A percentile compares a stretch with the other conserved stretches of the same genome.
Conservation (phyloP, 495 filamentous ascomycete genomes). For the Apodospora peruviana region DNA sequence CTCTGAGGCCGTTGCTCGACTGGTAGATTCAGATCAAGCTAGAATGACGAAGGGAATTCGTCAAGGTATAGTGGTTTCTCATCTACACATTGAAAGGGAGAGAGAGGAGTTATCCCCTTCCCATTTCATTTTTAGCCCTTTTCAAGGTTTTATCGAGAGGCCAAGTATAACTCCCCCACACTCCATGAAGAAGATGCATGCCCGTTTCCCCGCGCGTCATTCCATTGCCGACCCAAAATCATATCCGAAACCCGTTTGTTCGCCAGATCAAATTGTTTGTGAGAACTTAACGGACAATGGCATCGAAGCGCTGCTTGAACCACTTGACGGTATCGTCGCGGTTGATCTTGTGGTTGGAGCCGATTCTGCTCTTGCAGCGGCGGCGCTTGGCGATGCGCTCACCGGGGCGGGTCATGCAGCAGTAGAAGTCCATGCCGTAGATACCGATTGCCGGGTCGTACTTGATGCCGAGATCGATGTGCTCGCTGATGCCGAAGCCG, state of each 20-base stretch:
- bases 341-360: constrained; percentile 86
- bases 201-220: constrained; percentile 2
- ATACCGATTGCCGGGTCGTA: constrained; percentile 99
- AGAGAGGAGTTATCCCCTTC: constrained; percentile 8
- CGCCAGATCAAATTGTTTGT: not conserved
- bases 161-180: constrained; percentile 17
- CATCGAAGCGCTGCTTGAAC: constrained; percentile 99
- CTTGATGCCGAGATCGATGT: constrained; percentile 99
- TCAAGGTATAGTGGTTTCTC: constrained; percentile 15
- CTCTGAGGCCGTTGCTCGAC: constrained; percentile 57
- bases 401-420: constrained; percentile 98
- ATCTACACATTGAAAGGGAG: constrained; percentile 16
- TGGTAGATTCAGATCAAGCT: constrained; percentile 40
- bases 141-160: too few relatives aligned
- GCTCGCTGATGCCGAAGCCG: constrained; percentile 99
- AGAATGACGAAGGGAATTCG: constrained; percentile 28
- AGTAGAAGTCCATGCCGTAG: constrained; percentile 99
- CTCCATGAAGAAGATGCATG: constrained; percentile 1
- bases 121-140: constrained; percentile 6
- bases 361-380: constrained; percentile 79
- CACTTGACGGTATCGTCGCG: constrained; percentile 92
- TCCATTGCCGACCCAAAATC: constrained; percentile 18
- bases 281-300: constrained; percentile 77
- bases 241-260: constrained; percentile 25
- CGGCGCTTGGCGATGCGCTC: constrained; percentile 95